Evolutionary conservation across 2,329 filamentous ascomycete genomes (phyloP).

Genomic region (Xylaria sp.): DNA sequence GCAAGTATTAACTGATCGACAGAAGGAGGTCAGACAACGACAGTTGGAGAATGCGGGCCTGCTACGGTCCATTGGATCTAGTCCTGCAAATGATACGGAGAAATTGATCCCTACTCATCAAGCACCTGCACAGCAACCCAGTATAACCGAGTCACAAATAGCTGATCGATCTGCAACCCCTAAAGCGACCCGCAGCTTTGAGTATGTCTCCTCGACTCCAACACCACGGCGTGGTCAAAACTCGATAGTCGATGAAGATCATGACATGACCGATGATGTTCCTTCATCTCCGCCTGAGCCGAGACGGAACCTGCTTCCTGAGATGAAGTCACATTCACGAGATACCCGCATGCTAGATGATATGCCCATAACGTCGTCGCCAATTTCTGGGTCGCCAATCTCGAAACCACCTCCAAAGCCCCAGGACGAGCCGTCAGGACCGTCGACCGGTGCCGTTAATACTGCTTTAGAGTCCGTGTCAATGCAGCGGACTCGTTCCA

Average conservation of each 20-base stretch:
- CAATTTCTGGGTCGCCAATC: conserved; percentile 57
- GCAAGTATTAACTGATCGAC: conserved; percentile 80
- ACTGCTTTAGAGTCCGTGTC: not conserved
- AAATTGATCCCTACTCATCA: conserved; percentile 18
- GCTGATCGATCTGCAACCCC: conserved; percentile 57
- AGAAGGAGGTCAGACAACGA: conserved; percentile 79
- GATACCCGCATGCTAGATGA: conserved; percentile 54
- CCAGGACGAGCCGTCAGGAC: conserved; percentile 3
- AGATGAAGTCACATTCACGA: conserved; percentile 63
- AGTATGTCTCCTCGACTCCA: conserved; percentile 69
- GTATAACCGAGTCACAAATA: conserved; percentile 11
- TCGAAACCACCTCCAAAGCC: conserved; percentile 15
- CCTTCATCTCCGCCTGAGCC: conserved; percentile 70
- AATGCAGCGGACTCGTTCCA: not conserved
- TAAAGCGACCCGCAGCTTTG: conserved; percentile 55
- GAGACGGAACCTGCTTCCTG: conserved; percentile 62
- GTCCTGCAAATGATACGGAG: conserved; percentile 47
- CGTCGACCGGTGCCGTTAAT: not conserved
- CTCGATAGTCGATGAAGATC: conserved; percentile 58
- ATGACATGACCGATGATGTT: conserved; percentile 61
- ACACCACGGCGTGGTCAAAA: conserved; percentile 68
- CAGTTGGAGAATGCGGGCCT: conserved; percentile 74
- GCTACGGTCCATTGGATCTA: conserved; percentile 75
- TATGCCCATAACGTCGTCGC: conserved; percentile 57
- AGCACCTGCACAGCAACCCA: conserved; percentile 16